These are phyloP conservation scores for Rhododendron mucronatum DNA, from an alignment of 148 eudicot genomes.

Conservation along the genomic window DNA sequence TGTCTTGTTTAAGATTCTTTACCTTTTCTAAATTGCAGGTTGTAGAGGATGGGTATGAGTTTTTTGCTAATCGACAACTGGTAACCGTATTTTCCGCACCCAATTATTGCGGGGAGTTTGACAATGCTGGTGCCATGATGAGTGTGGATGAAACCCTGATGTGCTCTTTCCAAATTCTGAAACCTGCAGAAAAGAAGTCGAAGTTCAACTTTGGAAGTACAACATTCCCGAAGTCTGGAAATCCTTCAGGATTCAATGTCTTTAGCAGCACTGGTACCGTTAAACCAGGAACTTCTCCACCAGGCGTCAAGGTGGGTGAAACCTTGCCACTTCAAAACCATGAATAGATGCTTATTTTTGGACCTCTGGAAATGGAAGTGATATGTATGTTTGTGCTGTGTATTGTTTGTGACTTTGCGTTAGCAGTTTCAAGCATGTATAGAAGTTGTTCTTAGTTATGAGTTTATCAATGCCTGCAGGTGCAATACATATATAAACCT, in stretches of 20 bases:
- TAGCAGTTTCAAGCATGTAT: neutral
- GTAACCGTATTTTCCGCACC: conserved; percentile 13
- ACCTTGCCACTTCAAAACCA: neutral
- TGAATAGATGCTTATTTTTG: neutral
- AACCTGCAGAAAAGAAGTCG: conserved; percentile 59
- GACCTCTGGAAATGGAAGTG: neutral
- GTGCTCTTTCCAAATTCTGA: conserved; percentile 62
- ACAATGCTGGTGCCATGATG: conserved; percentile 67
- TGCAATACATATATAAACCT: neutral
- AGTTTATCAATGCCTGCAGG: neutral
- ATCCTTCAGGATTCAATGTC: conserved; percentile 14
- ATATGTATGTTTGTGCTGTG: neutral
- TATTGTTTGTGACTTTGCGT: neutral
- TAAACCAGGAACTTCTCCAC: conserved; percentile 2
- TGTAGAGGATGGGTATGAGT: conserved; percentile 63
- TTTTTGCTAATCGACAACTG: conserved; percentile 51
- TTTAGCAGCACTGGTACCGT: neutral
- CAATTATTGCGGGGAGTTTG: conserved; percentile 28
- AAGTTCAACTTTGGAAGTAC: conserved; percentile 47
- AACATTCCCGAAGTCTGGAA: conserved; percentile 27
- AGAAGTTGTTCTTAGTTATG: neutral
- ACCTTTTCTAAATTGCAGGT: conserved; percentile 25
- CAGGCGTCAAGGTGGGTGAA: conserved; percentile 5
- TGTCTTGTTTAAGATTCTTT: neutral
- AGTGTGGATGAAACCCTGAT: conserved; percentile 53